These are phyloP conservation scores for Pyronema domesticum DNA, from an alignment of 495 filamentous ascomycete species.

Conservation along the genomic window DNA sequence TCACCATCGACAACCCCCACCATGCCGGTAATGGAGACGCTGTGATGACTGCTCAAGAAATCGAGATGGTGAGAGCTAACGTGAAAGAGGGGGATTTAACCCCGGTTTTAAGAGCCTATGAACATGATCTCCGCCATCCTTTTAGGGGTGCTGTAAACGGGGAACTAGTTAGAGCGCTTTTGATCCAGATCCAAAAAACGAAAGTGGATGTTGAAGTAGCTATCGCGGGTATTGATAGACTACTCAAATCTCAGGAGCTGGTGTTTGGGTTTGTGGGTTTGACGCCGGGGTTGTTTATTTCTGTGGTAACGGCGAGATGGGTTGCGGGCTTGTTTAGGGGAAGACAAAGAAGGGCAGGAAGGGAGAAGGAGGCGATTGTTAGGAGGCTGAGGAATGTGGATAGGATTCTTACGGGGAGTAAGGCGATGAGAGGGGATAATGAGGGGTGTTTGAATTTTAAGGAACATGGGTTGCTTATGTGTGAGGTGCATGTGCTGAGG, in stretches of 20 bases:
- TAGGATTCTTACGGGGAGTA: conserved; percentile 45
- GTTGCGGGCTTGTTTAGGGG: conserved; percentile 46
- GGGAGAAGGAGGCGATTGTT: conserved; percentile 44
- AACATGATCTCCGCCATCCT: conserved; percentile 63
- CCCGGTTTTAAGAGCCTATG: conserved; percentile 75
- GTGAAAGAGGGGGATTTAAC: conserved; percentile 87
- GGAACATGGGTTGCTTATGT: conserved; percentile 75
- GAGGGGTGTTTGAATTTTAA: conserved; percentile 62
- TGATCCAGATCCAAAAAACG: conserved; percentile 96
- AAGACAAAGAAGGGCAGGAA: conserved; percentile 39
- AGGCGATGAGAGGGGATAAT: conserved; percentile 40
- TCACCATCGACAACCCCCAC: conserved; percentile 58
- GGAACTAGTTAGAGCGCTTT: conserved; percentile 71
- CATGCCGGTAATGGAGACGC: conserved; percentile 21
- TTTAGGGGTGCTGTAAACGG: conserved; percentile 63
- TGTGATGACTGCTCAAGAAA: conserved; percentile 37
- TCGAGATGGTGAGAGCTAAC: conserved; percentile 50
- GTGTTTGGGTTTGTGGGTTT: conserved; percentile 92
- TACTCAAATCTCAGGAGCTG: conserved; percentile 89
- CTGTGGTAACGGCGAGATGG: conserved; percentile 57
- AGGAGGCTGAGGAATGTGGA: conserved; percentile 69
- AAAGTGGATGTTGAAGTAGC: conserved; percentile 97
- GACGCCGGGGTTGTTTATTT: conserved; percentile 75
- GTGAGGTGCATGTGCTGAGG: conserved; percentile 66
- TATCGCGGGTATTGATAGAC: conserved; percentile 76